Evolutionary conservation across 1,284 basidiomycete species (phyloP).

Genomic region (Ceratobasidium sp.): DNA sequence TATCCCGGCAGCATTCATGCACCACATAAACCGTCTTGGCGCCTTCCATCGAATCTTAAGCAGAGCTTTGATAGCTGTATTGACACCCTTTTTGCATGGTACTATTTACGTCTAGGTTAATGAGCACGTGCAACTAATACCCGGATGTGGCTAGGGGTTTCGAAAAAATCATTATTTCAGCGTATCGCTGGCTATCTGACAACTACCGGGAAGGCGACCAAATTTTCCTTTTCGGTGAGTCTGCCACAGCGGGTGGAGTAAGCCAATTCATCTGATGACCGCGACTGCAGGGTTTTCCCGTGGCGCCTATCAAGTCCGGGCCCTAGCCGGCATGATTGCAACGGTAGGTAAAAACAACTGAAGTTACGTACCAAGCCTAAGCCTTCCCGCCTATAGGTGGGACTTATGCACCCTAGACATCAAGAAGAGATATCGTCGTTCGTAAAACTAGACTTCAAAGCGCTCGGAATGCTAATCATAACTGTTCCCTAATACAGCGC

Average conservation of each 20-base stretch:
- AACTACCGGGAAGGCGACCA: slow-evolving; percentile 37
- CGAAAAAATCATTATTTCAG: slow-evolving; percentile 36
- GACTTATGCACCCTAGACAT: slow-evolving; percentile 55
- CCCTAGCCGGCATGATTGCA: slow-evolving; percentile 59
- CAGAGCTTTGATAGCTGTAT: not conserved
- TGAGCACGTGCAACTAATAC: too few relatives aligned
- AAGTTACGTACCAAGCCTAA: not conserved
- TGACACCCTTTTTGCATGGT: slow-evolving; percentile 45
- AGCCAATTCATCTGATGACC: too few relatives aligned
- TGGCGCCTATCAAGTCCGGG: slow-evolving; percentile 62
- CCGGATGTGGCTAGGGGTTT: slow-evolving; percentile 30
- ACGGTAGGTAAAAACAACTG: slow-evolving; percentile 50
- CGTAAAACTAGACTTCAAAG: not conserved
- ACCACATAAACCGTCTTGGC: slow-evolving; percentile 25
- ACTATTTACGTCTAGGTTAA: too few relatives aligned
- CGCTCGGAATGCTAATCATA: not conserved
- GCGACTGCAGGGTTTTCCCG: slow-evolving; percentile 58
- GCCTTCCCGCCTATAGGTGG: slow-evolving; percentile 51
- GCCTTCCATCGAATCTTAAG: not conserved
- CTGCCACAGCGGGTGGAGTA: too few relatives aligned
- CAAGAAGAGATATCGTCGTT: slow-evolving; percentile 57
- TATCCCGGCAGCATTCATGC: slow-evolving; percentile 46
- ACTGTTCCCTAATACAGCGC: not conserved
- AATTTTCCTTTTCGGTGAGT: slow-evolving; percentile 47
- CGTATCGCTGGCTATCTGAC: slow-evolving; percentile 45